Evolutionary conservation across 1,284 basidiomycete species (phyloP).

Genomic region (Microbotryum silenes-acaulis): DNA sequence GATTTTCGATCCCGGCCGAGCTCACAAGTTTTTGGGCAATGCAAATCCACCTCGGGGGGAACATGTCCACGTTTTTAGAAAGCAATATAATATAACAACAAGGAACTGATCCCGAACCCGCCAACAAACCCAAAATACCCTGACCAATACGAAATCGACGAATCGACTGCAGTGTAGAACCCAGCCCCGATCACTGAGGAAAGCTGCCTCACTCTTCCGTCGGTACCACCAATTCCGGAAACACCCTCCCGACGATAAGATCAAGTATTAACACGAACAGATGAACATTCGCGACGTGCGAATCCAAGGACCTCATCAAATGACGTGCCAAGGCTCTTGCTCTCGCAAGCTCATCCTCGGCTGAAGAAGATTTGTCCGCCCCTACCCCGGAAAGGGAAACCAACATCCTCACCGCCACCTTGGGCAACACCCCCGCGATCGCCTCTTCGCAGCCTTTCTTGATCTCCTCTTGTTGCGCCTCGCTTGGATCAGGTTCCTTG

Average conservation of each 20-base stretch:
- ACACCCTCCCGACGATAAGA: conserved; percentile 52
- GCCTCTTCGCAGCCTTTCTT: conserved; percentile 10
- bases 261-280: conserved; percentile 59
- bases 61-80: too few species aligned
- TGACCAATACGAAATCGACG: too few species aligned
- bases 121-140: too few species aligned
- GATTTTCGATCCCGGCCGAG: too few species aligned
- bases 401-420: not conserved
- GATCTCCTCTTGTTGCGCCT: conserved; percentile 53
- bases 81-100: too few species aligned
- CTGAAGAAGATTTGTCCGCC: not conserved
- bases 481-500: conserved; percentile 56
- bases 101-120: too few species aligned
- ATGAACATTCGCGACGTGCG: conserved; percentile 57
- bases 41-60: too few species aligned
- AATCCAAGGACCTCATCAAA: conserved; percentile 54
- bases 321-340: conserved; percentile 41
- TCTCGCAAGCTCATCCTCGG: too few species aligned
- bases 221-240: conserved; percentile 55
- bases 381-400: not conserved
- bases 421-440: conserved; percentile 6
- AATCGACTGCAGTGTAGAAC: too few species aligned
- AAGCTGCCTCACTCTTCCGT: conserved; percentile 1
- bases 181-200: too few species aligned
- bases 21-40: too few species aligned